phyloP scores from a whole-genome alignment of 208 protist genomes.

The Trypanosoma melophagium region DNA sequence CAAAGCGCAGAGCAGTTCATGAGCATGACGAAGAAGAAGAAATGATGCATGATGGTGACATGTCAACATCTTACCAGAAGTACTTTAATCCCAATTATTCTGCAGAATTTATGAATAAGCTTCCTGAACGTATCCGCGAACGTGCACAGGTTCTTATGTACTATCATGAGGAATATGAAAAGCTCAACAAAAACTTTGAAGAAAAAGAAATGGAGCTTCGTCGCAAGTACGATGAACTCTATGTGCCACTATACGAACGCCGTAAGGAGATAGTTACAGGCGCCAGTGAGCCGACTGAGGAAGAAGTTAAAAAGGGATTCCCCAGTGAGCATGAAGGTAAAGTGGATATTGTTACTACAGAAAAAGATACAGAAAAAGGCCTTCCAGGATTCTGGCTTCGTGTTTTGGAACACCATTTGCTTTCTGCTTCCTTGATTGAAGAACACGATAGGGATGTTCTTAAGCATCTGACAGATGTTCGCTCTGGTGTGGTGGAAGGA shows the following conservation, averaged over 20 bases:
- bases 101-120: slow-evolving; percentile 72
- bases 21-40: background rate
- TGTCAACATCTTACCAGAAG: slow-evolving; percentile 40
- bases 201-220: slow-evolving; percentile 70
- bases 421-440: slow-evolving; percentile 64
- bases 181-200: slow-evolving; percentile 54
- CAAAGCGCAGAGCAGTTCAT: slow-evolving; percentile 25
- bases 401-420: slow-evolving; percentile 69
- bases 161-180: slow-evolving; percentile 73
- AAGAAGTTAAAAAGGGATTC: slow-evolving; percentile 68
- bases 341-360: slow-evolving; percentile 31
- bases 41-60: slow-evolving; percentile 37
- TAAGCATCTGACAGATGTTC: slow-evolving; percentile 64
- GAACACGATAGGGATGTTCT: slow-evolving; percentile 77
- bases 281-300: slow-evolving; percentile 43
- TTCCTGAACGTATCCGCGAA: slow-evolving; percentile 82
- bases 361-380: slow-evolving; percentile 31
- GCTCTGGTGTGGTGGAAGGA: slow-evolving; percentile 47
- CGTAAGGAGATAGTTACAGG: slow-evolving; percentile 80
- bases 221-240: slow-evolving; percentile 70
- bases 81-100: slow-evolving; percentile 81
- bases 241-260: slow-evolving; percentile 56
- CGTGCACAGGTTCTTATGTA: slow-evolving; percentile 68
- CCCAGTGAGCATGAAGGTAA: slow-evolving; percentile 55
- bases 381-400: slow-evolving; percentile 76